Percentiles rank a stretch among this genome's conserved stretches.
phyloP scores from a whole-genome alignment of 176 grass and related monocot species.

The Cenchrus americanus region DNA sequence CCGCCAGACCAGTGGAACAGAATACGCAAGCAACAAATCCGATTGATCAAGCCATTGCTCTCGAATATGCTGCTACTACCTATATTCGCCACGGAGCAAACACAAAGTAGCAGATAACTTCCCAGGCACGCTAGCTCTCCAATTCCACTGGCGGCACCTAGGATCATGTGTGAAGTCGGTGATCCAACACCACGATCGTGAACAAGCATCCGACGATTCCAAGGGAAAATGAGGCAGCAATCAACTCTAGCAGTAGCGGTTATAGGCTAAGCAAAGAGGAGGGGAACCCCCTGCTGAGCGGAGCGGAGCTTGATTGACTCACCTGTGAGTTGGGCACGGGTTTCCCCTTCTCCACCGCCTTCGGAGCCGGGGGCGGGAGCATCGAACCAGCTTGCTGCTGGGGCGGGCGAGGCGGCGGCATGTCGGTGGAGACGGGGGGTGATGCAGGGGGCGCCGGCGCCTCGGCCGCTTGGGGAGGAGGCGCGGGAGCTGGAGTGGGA shows the following conservation, averaged over 20 bases:
- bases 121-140: neutral
- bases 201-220: neutral
- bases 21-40: neutral
- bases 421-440: neutral
- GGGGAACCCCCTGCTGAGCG: too few relatives aligned
- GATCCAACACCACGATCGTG: neutral
- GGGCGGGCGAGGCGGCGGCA: neutral
- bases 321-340: conserved; percentile 30
- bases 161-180: neutral
- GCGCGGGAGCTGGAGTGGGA: neutral
- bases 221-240: neutral
- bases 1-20: neutral
- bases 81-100: neutral
- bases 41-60: neutral
- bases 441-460: neutral
- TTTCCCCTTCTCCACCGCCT: neutral
- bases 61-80: neutral
- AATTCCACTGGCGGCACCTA: neutral
- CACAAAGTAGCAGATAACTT: neutral
- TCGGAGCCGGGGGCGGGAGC: neutral
- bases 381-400: neutral
- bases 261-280: neutral
- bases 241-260: neutral
- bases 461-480: neutral
- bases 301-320: conserved; percentile 10